Evolutionary conservation across 345 rosid genomes (phyloP).

Genomic region (Populus pruinosa): DNA sequence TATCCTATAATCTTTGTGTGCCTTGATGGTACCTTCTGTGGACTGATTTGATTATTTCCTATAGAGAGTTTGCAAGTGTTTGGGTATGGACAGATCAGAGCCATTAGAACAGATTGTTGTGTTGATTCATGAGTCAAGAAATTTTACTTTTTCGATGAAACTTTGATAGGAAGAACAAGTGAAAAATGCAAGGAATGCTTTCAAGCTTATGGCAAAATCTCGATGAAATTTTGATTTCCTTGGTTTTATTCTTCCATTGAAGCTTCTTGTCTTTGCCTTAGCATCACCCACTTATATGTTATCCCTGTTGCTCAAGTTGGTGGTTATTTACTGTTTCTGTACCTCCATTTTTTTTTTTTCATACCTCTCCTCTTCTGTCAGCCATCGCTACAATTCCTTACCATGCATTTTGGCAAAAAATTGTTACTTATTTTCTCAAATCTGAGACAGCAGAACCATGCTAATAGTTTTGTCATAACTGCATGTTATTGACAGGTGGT

Average conservation of each 20-base stretch:
- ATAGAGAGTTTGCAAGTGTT: not conserved
- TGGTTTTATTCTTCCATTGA: not conserved
- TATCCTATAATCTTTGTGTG: not conserved
- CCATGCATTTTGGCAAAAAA: not conserved
- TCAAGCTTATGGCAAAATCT: not conserved
- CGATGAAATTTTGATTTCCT: not conserved
- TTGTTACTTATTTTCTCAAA: not conserved
- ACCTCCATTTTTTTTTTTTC: not conserved
- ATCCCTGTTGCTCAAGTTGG: not conserved
- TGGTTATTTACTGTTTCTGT: not conserved
- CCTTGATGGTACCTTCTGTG: not conserved
- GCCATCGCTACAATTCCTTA: not conserved
- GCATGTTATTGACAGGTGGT: constrained; percentile 49
- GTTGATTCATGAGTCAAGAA: not conserved
- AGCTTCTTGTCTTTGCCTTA: not conserved
- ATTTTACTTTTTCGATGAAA: not conserved
- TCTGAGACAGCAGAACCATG: not conserved
- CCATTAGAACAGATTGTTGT: not conserved
- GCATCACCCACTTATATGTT: not conserved
- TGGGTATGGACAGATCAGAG: not conserved
- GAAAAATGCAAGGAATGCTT: not conserved
- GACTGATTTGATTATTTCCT: no score
- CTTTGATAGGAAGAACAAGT: not conserved
- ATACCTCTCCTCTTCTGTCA: not conserved
- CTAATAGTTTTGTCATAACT: constrained; percentile 2